phyloP scores from a whole-genome alignment of 1,139 yeast genomes.

The Pichia sp. region DNA sequence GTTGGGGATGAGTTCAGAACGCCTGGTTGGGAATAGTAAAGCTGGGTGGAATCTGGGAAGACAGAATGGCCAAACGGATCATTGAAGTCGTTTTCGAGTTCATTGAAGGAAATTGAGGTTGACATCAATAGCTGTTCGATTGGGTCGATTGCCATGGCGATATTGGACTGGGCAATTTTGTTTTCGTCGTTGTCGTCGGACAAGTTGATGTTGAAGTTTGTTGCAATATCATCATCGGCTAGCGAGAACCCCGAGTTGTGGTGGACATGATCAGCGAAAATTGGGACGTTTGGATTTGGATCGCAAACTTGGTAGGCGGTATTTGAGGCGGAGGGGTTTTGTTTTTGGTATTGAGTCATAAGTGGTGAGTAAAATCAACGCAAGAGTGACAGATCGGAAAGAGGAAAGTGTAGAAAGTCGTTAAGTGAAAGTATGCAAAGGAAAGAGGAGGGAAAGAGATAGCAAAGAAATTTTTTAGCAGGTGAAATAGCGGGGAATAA shows the following conservation, averaged over 20 bases:
- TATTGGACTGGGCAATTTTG: not conserved
- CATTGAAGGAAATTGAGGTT: not conserved
- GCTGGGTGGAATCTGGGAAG: not conserved
- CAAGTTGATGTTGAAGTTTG: not conserved
- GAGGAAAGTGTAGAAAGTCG: no score
- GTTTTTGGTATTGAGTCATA: not conserved
- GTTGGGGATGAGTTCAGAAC: not conserved
- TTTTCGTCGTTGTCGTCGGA: slow-evolving; percentile 1
- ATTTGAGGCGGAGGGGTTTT: not conserved
- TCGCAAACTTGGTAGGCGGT: not conserved
- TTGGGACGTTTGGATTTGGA: not conserved
- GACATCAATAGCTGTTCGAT: slow-evolving; percentile 8
- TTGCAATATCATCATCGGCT: not conserved
- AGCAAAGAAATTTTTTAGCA: no score
- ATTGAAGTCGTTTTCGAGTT: no score
- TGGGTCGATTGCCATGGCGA: not conserved
- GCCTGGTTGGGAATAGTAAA: not conserved
- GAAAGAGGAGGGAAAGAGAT: not conserved
- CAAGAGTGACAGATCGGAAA: no score
- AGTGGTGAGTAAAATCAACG: not conserved
- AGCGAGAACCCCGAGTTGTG: not conserved
- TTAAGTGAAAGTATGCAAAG: not conserved
- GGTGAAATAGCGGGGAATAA: no score
- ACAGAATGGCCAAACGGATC: not conserved
- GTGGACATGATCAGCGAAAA: not conserved